Evolutionary conservation across 192 early-diverging fungal genomes (phyloP).

Genomic region (Podila clonocystis): DNA sequence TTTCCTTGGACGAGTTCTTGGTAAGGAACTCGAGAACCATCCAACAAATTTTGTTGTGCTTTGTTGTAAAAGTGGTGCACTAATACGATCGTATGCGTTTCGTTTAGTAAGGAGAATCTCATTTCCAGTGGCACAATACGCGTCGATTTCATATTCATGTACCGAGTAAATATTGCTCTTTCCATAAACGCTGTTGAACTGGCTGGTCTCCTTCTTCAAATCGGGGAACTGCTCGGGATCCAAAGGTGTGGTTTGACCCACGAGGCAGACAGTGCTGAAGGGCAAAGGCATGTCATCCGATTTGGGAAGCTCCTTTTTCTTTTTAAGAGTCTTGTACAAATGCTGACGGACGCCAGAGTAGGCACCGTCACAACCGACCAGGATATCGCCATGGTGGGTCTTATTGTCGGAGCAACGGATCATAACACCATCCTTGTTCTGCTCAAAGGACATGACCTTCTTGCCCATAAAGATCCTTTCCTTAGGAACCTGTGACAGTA

Average conservation of each 20-base stretch:
- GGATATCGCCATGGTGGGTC: neutral
- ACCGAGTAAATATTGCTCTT: too few species aligned
- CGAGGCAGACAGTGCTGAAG: neutral
- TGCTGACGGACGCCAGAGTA: neutral
- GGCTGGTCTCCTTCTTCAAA: too few species aligned
- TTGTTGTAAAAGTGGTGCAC: constrained; percentile 21
- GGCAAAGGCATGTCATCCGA: neutral
- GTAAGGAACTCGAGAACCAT: constrained; percentile 5
- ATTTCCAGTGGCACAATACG: neutral
- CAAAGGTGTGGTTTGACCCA: neutral
- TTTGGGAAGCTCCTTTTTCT: neutral
- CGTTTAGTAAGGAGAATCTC: neutral
- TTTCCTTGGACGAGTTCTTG: neutral
- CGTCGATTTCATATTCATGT: neutral
- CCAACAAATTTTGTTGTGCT: neutral
- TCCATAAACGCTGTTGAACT: neutral
- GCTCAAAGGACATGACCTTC: too few species aligned
- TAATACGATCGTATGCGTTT: neutral
- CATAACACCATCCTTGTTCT: too few species aligned
- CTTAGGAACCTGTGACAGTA: too few species aligned
- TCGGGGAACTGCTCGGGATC: neutral
- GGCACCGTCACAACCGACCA: neutral
- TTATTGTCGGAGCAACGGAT: too few species aligned
- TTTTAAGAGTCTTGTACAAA: neutral
- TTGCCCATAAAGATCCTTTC: too few species aligned